These are phyloP conservation scores for Xylaria longipes DNA, from an alignment of 495 filamentous ascomycete species.

Conservation along the genomic window DNA sequence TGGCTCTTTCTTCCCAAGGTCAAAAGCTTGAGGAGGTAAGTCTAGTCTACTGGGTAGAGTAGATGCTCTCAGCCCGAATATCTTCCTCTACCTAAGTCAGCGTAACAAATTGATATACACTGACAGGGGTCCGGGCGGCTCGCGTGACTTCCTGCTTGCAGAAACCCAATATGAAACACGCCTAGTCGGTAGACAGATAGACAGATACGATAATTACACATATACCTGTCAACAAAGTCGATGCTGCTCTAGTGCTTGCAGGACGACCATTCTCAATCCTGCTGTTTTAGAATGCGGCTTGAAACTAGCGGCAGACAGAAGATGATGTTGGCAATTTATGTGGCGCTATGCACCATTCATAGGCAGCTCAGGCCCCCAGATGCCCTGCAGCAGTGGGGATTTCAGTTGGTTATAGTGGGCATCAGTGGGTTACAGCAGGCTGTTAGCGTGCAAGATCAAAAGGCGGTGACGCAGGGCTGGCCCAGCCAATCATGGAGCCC, in stretches of 20 bases:
- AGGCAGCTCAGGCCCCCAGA: not conserved
- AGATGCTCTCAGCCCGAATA: not conserved
- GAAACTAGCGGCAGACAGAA: slow-evolving; percentile 26
- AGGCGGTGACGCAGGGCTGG: slow-evolving; percentile 36
- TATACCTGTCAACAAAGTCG: not conserved
- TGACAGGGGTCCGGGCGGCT: slow-evolving; percentile 1
- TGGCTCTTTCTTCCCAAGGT: not conserved
- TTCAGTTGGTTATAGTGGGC: slow-evolving; percentile 30
- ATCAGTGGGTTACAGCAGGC: slow-evolving; percentile 33
- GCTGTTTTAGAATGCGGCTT: slow-evolving; percentile 15
- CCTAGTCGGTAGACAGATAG: not conserved
- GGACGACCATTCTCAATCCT: slow-evolving; percentile 4
- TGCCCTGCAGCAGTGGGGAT: slow-evolving; percentile 19
- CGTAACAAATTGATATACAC: not conserved
- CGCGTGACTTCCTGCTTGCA: slow-evolving; percentile 15
- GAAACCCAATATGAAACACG: slow-evolving; percentile 14
- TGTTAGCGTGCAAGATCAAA: slow-evolving; percentile 36
- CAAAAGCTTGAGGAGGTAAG: not conserved
- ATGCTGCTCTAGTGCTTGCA: slow-evolving; percentile 22
- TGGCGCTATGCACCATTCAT: not conserved
- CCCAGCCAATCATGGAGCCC: slow-evolving; percentile 19
- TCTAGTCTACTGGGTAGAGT: not conserved
- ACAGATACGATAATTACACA: not conserved
- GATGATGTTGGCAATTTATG: not conserved
- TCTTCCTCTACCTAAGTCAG: not conserved